phyloP scores from a whole-genome alignment of 768 basidiomycete genomes.

The Ramaria sp. region DNA sequence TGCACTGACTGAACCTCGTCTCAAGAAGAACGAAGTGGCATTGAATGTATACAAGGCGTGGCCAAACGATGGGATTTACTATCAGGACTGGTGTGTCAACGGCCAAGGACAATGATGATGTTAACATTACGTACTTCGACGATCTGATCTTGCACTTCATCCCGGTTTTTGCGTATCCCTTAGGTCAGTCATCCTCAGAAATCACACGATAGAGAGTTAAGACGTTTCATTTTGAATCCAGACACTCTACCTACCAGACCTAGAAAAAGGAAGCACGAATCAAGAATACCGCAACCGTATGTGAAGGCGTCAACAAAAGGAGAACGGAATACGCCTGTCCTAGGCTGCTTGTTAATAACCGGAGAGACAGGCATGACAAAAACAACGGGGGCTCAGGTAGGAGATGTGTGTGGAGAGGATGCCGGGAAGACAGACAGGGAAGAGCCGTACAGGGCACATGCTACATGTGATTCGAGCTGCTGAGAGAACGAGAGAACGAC shows the following conservation, averaged over 20 bases:
- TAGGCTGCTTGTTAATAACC: neutral
- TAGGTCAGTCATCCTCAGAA: too few species aligned
- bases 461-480: constrained; percentile 7
- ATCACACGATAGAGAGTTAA: neutral
- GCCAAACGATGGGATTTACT: constrained; percentile 1
- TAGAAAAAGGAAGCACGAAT: neutral
- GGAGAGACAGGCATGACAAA: neutral
- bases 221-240: constrained; percentile 1
- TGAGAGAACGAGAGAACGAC: neutral
- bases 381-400: constrained; percentile 1
- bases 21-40: neutral
- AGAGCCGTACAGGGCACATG: constrained; percentile 8
- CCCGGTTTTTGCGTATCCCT: neutral
- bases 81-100: constrained; percentile 4
- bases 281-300: constrained; percentile 6
- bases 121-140: too few species aligned
- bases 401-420: constrained; percentile 3
- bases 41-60: neutral
- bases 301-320: constrained; percentile 4
- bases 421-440: constrained; percentile 2
- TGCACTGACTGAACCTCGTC: neutral
- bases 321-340: neutral
- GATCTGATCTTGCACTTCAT: neutral
- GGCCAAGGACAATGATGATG: neutral
- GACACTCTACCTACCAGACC: constrained; percentile 3